Percentiles rank a stretch among this genome's conserved stretches.
Conservation (phyloP, 2,329 filamentous ascomycete genomes). For the Fusarium sulawesiense region DNA sequence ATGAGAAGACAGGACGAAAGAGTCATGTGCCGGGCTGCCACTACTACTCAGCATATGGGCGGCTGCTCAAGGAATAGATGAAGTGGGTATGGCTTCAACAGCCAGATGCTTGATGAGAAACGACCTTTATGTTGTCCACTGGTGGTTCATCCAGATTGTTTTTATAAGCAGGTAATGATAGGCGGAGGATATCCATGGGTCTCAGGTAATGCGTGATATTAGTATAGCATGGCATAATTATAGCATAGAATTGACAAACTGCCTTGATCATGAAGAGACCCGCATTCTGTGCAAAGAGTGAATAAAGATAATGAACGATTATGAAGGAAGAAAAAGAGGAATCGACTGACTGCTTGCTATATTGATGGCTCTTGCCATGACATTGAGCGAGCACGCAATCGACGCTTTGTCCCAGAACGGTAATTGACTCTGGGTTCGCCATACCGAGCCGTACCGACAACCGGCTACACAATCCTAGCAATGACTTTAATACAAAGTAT, state of each 20-base stretch:
- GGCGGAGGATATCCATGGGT: neutral
- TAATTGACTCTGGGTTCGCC: constrained; percentile 1
- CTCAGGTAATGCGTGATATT: constrained; percentile 21
- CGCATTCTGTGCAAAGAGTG: constrained; percentile 27
- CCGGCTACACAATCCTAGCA: constrained; percentile 14
- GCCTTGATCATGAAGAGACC: constrained; percentile 28
- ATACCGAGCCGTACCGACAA: constrained; percentile 35
- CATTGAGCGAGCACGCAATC: constrained; percentile 34
- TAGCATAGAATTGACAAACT: constrained; percentile 33
- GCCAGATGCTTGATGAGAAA: constrained; percentile 35
- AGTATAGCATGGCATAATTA: constrained; percentile 1
- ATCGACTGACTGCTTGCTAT: constrained; percentile 13
- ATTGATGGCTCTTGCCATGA: constrained; percentile 14
- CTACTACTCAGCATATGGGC: constrained; percentile 75
- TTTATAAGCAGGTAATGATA: constrained; percentile 6
- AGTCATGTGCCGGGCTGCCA: constrained; percentile 77
- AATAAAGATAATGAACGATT: constrained; percentile 19
- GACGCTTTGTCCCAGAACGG: constrained; percentile 27
- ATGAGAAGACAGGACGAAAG: constrained; percentile 78
- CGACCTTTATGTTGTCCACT: constrained; percentile 28
- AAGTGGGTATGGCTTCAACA: constrained; percentile 3
- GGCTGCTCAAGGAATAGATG: constrained; percentile 55
- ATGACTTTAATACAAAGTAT: neutral
- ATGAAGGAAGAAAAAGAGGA: constrained; percentile 28
- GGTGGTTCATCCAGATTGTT: constrained; percentile 13